Base-by-base conservation (phyloP, 257 asterid species). In the Jacaranda copaia region DNA sequence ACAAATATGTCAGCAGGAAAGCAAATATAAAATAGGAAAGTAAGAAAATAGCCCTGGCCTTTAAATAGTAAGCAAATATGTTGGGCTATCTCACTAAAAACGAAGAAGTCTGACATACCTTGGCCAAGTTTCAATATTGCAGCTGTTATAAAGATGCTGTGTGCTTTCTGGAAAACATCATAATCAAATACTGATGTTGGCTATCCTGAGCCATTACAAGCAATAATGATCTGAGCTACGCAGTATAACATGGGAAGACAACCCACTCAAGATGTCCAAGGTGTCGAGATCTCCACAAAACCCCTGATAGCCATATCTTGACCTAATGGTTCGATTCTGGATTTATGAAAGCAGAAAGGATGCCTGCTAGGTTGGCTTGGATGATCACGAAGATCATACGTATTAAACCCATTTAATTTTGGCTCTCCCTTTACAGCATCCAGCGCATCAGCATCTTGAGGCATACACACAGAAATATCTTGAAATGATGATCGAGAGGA, bases 121-220 rank as follows among this genome's bases (percentile, higher is more conserved):
- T 89, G 94, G 63, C 92, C 94, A 73, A 91, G 94, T 84, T 91
- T 91, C 86, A 91, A 19, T 70, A 89, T 84, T 62, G 96, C 92
- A 79, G 96, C 96, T 75, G 96, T 91, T 67, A 91, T 91, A 75
- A 91, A 91, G 81, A 91, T 70, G 75, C 94, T 91, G 77, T 89
- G 77, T 49, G 89, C 96, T 87, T 87, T 83, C 85, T 87, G 87
- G 87, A 91, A 87, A 36, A 84, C 75, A 55, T 80, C 66, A 72
- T 85, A 53, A 58, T 80, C 84, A 72, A 89, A 91, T 15, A 87
- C 82, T 42, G 85, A 88, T 85, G 85, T 72, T 80, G 90, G 81
- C 80, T 82, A 35, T 86, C 88, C 66, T 87, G 83, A 66, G 87
- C 94, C 84, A 85, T 83, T 89, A 91, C 91, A 91, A 89, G 91